Percentiles rank a stretch among this genome's conserved stretches.
Evolutionary conservation across 2,329 filamentous ascomycete genomes (phyloP).

Genomic region (Aschersonia sp.): DNA sequence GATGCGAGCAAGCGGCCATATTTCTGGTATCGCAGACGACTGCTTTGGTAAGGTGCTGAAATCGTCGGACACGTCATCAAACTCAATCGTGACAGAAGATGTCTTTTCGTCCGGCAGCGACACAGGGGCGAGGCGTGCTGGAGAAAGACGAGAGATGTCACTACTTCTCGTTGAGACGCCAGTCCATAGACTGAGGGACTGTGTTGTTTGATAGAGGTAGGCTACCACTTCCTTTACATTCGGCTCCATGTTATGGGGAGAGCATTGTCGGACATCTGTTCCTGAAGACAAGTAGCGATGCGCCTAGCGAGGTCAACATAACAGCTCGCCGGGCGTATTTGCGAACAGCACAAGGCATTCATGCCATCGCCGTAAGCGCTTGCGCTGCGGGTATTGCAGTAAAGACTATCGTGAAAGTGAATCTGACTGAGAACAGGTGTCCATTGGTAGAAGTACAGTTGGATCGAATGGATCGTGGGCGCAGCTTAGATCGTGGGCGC

Average conservation of each 20-base stretch:
- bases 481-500: too few relatives aligned
- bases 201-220: conserved; percentile 24
- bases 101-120: conserved; percentile 15
- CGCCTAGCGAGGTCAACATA: conserved; percentile 18
- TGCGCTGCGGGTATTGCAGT: conserved; percentile 15
- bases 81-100: conserved; percentile 15
- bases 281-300: conserved; percentile 5
- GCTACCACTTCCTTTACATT: conserved; percentile 24
- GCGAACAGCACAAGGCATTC: conserved; percentile 17
- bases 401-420: conserved; percentile 18
- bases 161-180: conserved; percentile 18
- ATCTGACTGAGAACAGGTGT: conserved; percentile 9
- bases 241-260: conserved; percentile 13
- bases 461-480: conserved; percentile 6
- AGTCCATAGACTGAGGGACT: conserved; percentile 22
- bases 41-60: conserved; percentile 21
- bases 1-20: conserved; percentile 19
- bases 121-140: conserved; percentile 11
- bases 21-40: conserved; percentile 17
- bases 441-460: conserved; percentile 8
- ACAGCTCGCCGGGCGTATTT: conserved; percentile 19
- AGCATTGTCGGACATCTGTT: not conserved
- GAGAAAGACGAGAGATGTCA: conserved; percentile 10
- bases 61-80: conserved; percentile 21
- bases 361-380: conserved; percentile 19